A percentile compares a stretch with the other conserved stretches of the same genome.
These are phyloP conservation scores for Colletotrichum endophyticum DNA, from an alignment of 2,329 filamentous ascomycete genomes.

Conservation along the genomic window DNA sequence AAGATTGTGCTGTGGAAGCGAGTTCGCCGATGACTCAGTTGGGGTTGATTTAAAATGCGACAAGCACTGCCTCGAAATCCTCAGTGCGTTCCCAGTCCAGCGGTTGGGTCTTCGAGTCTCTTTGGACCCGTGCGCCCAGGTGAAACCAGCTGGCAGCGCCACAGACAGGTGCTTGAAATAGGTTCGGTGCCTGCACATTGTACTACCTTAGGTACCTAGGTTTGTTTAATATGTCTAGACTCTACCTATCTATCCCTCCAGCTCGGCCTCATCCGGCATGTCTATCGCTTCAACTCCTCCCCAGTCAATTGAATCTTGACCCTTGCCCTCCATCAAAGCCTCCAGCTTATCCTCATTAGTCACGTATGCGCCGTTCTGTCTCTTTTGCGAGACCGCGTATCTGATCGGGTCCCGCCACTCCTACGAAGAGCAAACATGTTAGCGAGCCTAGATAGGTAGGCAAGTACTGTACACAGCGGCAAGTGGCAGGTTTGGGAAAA, in stretches of 20 bases:
- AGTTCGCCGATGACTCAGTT: background rate
- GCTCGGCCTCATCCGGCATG: background rate
- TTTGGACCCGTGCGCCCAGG: background rate
- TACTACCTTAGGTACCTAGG: too few relatives aligned
- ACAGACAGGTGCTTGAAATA: background rate
- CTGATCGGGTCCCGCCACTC: slow-evolving; percentile 47
- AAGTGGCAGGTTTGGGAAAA: background rate
- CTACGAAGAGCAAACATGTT: background rate
- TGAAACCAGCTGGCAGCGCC: background rate
- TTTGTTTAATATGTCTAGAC: too few relatives aligned
- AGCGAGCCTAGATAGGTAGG: background rate
- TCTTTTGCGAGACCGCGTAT: slow-evolving; percentile 34
- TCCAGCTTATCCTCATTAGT: slow-evolving; percentile 60
- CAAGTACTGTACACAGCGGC: background rate
- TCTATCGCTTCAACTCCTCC: background rate
- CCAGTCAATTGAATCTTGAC: slow-evolving; percentile 14
- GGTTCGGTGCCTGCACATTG: too few relatives aligned
- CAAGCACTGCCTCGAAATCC: background rate
- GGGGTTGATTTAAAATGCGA: background rate
- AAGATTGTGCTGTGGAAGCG: background rate
- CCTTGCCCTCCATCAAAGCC: slow-evolving; percentile 26
- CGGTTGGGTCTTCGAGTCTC: background rate
- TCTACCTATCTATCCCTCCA: background rate
- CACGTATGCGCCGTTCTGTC: slow-evolving; percentile 43
- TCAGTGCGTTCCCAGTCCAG: background rate